phyloP scores from a whole-genome alignment of 2,329 filamentous ascomycete species.

The Fusarium xylarioides region DNA sequence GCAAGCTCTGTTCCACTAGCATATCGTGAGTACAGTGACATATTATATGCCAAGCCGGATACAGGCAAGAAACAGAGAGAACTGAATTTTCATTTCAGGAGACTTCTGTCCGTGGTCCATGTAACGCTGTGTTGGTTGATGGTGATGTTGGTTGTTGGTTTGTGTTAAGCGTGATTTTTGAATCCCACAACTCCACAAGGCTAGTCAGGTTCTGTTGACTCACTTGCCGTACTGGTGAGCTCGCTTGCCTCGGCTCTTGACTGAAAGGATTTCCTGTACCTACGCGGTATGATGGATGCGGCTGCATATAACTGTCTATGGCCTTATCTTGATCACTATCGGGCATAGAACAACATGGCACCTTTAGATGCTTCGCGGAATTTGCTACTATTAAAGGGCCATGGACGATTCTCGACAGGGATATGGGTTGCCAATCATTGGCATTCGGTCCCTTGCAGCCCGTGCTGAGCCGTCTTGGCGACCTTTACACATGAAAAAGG shows the following conservation, averaged over 20 bases:
- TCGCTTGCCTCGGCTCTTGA: not conserved
- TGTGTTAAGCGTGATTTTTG: not conserved
- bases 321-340: not conserved
- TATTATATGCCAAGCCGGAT: not conserved
- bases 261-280: rapidly evolving
- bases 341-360: not conserved
- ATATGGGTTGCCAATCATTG: not conserved
- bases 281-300: not conserved
- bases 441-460: not conserved
- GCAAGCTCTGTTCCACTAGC: rapidly evolving
- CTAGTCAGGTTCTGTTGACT: not conserved
- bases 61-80: too few relatives aligned
- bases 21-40: not conserved
- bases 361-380: too few relatives aligned
- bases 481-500: not conserved
- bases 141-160: not conserved
- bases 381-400: too few relatives aligned
- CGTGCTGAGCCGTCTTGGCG: not conserved
- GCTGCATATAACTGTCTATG: too few relatives aligned
- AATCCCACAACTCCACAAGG: not conserved
- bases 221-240: not conserved
- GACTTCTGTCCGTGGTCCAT: not conserved
- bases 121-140: not conserved
- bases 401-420: not conserved
- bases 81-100: not conserved